These are phyloP conservation scores for Agrocybe praecox DNA, from an alignment of 768 basidiomycete species.

Conservation along the genomic window DNA sequence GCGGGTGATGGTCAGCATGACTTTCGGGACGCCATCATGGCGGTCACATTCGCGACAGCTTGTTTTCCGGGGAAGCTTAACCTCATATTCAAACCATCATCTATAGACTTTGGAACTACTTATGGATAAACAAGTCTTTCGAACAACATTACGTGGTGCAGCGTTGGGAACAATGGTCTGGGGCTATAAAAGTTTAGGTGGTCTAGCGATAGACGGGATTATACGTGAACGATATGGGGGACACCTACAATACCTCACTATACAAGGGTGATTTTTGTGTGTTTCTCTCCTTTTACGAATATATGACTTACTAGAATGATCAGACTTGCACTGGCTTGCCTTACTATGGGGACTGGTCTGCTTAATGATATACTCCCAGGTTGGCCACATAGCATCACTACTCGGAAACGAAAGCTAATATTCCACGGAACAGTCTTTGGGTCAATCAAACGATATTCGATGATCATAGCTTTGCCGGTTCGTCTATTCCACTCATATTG, in stretches of 20 bases:
- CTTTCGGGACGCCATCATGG: not conserved
- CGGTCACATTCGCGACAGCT: too few species aligned
- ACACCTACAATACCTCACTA: conserved; percentile 74
- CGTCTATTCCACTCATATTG: conserved; percentile 14
- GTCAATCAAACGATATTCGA: conserved; percentile 52
- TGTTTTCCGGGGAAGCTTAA: too few species aligned
- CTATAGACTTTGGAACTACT: not conserved
- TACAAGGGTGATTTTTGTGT: conserved; percentile 61
- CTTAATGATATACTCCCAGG: conserved; percentile 33
- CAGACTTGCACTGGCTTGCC: conserved; percentile 37
- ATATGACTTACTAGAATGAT: not conserved
- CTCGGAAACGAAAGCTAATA: too few species aligned
- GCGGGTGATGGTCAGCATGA: not conserved
- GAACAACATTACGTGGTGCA: conserved; percentile 28
- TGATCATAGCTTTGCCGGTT: conserved; percentile 72
- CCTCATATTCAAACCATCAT: not conserved
- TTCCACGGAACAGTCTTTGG: conserved; percentile 32
- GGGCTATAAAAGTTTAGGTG: conserved; percentile 33
- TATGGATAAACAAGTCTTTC: not conserved
- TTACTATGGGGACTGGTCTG: conserved; percentile 37
- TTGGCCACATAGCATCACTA: not conserved
- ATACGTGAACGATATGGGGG: conserved; percentile 59
- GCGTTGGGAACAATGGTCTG: conserved; percentile 36
- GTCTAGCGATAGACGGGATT: conserved; percentile 26
- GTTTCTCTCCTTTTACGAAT: not conserved